Evolutionary conservation across 495 filamentous ascomycete species (phyloP).

Genomic region (Penicillium tannophilum): DNA sequence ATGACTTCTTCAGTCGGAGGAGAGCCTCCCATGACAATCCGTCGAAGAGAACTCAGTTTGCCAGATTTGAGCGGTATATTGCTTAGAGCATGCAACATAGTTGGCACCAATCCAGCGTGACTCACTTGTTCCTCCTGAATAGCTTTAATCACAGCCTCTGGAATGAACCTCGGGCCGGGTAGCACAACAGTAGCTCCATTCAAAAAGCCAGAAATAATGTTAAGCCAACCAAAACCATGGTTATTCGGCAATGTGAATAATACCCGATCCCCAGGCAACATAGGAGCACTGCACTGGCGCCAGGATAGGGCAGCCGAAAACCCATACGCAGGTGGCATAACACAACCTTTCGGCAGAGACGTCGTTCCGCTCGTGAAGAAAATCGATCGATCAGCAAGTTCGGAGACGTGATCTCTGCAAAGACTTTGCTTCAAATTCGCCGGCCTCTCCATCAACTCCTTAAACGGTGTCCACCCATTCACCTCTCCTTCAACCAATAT

Average conservation of each 20-base stretch:
- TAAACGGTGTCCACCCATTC: constrained; percentile 16
- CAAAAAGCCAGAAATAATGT: not conserved
- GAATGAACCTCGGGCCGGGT: not conserved
- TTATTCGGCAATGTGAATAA: constrained; percentile 33
- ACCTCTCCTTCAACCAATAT: constrained; percentile 19
- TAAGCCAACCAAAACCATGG: constrained; percentile 2
- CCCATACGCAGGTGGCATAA: constrained; percentile 16
- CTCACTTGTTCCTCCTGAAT: constrained; percentile 33
- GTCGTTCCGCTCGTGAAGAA: constrained; percentile 50
- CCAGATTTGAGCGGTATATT: constrained; percentile 10
- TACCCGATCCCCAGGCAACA: constrained; percentile 25
- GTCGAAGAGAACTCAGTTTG: constrained; percentile 26
- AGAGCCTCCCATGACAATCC: constrained; percentile 33
- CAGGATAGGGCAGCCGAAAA: not conserved
- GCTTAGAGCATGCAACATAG: constrained; percentile 33
- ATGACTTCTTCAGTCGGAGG: constrained; percentile 32
- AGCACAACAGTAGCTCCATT: constrained; percentile 6
- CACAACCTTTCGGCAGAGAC: constrained; percentile 42
- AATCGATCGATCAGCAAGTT: constrained; percentile 6
- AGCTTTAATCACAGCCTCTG: constrained; percentile 17
- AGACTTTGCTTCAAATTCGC: not conserved
- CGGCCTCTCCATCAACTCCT: constrained; percentile 12
- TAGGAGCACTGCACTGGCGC: constrained; percentile 6
- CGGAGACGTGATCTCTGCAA: not conserved
- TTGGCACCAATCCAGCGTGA: constrained; percentile 38